Percentiles rank a stretch among this genome's conserved stretches.
phyloP scores from a whole-genome alignment of 1,139 yeast species.

The Yamadazyma epiphylla region DNA sequence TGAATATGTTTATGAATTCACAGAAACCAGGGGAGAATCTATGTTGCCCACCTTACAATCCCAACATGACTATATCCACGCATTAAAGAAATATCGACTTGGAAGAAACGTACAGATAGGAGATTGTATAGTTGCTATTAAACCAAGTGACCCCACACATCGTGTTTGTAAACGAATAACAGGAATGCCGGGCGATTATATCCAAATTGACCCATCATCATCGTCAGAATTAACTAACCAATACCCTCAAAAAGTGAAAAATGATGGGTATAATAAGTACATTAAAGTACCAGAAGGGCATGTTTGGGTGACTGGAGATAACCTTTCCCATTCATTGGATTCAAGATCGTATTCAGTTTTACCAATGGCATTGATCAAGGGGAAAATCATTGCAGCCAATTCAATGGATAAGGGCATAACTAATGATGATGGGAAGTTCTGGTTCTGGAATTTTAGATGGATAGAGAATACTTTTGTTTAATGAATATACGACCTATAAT shows the following conservation, averaged over 20 bases:
- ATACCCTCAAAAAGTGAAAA: constrained; percentile 22
- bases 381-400: constrained; percentile 75
- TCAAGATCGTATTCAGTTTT: constrained; percentile 84
- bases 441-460: constrained; percentile 52
- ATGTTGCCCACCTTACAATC: constrained; percentile 89
- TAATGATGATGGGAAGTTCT: constrained; percentile 25
- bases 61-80: constrained; percentile 75
- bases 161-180: constrained; percentile 89
- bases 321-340: constrained; percentile 82
- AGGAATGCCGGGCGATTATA: constrained; percentile 93
- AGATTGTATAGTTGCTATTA: constrained; percentile 81
- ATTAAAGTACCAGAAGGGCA: constrained; percentile 83
- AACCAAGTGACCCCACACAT: constrained; percentile 86
- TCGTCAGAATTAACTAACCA: constrained; percentile 48
- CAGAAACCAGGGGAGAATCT: constrained; percentile 87
- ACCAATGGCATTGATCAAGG: constrained; percentile 85
- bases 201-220: constrained; percentile 75
- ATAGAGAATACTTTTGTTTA: constrained; percentile 40
- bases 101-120: constrained; percentile 71
- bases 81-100: constrained; percentile 55
- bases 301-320: constrained; percentile 97
- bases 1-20: constrained; percentile 66
- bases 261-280: constrained; percentile 53
- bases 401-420: constrained; percentile 33
- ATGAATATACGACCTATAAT: constrained; percentile 10